Evolutionary conservation across 495 filamentous ascomycete species (phyloP), one percentile per base, ranked within the genome.

Genomic region (Penicillium angulare): DNA sequence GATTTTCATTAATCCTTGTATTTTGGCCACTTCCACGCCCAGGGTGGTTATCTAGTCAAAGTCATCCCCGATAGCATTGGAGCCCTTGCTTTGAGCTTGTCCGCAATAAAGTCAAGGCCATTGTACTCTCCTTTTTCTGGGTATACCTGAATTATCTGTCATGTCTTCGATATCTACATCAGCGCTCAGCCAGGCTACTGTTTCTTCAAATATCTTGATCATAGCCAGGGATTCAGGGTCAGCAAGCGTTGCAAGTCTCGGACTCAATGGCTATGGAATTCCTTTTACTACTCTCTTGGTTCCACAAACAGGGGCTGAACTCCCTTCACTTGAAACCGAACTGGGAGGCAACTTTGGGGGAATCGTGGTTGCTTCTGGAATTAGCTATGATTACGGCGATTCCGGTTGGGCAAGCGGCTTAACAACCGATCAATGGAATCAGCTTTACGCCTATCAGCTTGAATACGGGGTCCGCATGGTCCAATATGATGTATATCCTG

Each of bases 231-330:
- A 84, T 56, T 39, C 63, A 41, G 60, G 69, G 3, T 67, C 77
- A 1, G 78, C 77, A 6, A 52, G 47, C 7, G 68, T 71, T 17
- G 79, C 75, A n/a, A 71, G 65, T 26, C 76, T 73, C 22, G 79
- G 79, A 17, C 74, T 86, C 22, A 80, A 82, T 57, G 80, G 67
- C 47, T 84, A 85, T 50, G 82, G 80, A 45, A 83, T 85, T 53
- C 81, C 82, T 3, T 84, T 73, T 56, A 71, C 79, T 47, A 69
- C 73, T 15, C 52, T 84, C 9, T 33, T 79, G 12, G 80, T 85
- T 10, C 82, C 82, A 5, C 66, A 79, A 45, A 39, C 57, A 5
- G 82, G 81, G 22, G 66, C 70, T 18, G 50, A 65, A 27, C 73
- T 86, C 10, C 82, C 82, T 3, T 41, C 64, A 0, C 67, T 86